Conservation (phyloP, 1,284 basidiomycete genomes). For the Ceratobasidium sp. region DNA sequence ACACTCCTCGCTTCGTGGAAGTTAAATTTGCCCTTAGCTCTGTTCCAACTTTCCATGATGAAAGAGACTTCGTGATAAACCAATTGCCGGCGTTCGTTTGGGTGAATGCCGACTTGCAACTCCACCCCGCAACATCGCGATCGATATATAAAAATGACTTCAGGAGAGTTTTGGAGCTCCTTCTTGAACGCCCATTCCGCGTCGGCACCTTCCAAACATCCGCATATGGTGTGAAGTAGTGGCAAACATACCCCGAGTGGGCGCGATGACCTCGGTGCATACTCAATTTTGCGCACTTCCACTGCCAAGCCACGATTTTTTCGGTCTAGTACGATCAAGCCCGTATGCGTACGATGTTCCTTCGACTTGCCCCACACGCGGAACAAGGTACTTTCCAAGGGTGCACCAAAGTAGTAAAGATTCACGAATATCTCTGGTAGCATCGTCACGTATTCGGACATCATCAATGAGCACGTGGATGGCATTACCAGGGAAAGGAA, state of each 20-base stretch:
- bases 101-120: constrained; percentile 15
- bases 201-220: background rate
- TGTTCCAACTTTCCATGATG: background rate
- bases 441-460: constrained; percentile 3
- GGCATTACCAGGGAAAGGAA: background rate
- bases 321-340: no score
- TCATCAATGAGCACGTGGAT: background rate
- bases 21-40: background rate
- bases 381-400: background rate
- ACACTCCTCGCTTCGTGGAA: constrained; percentile 1
- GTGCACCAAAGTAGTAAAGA: background rate
- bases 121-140: background rate
- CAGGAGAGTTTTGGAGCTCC: background rate
- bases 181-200: background rate
- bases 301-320: no score
- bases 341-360: background rate
- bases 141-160: background rate
- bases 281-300: background rate
- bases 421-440: constrained; percentile 5
- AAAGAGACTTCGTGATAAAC: background rate
- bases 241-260: background rate
- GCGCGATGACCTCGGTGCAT: background rate
- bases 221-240: background rate
- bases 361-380: constrained; percentile 3
- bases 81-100: background rate